phyloP scores from a whole-genome alignment of 2,329 filamentous ascomycete species.

The Colletotrichum sp. region DNA sequence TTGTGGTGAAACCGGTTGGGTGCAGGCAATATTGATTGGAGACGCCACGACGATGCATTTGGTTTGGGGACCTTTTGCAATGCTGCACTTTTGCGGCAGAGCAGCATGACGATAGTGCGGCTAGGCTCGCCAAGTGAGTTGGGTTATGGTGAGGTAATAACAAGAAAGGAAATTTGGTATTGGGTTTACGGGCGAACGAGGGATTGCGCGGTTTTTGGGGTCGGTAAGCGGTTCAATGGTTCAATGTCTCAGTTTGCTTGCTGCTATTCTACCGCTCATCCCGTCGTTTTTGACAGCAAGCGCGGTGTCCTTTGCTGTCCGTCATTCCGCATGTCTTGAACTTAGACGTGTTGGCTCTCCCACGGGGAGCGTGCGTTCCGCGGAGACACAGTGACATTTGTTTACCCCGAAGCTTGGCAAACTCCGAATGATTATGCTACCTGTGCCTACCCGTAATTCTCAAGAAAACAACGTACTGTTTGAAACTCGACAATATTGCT shows the following conservation, averaged over 20 bases:
- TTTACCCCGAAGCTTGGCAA: background rate
- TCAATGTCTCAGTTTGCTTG: background rate
- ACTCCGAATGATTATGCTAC: background rate
- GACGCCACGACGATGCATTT: background rate
- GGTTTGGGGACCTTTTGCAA: background rate
- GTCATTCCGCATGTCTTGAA: background rate
- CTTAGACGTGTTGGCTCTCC: background rate
- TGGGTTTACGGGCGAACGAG: background rate
- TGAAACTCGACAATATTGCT: background rate
- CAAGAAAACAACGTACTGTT: background rate
- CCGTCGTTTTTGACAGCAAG: background rate
- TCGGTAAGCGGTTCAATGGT: background rate
- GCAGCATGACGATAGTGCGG: background rate
- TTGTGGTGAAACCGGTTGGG: background rate
- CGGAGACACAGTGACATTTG: background rate
- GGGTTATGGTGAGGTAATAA: background rate
- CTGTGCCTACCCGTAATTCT: background rate
- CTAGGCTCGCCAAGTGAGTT: background rate
- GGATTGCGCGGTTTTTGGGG: background rate
- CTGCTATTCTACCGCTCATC: background rate
- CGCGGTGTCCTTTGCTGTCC: background rate
- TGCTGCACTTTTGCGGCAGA: background rate
- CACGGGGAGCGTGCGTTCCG: background rate
- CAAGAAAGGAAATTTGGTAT: background rate
- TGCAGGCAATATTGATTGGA: background rate